Evolutionary conservation across 192 early-diverging fungal species (phyloP).

Genomic region (Podila clonocystis): DNA sequence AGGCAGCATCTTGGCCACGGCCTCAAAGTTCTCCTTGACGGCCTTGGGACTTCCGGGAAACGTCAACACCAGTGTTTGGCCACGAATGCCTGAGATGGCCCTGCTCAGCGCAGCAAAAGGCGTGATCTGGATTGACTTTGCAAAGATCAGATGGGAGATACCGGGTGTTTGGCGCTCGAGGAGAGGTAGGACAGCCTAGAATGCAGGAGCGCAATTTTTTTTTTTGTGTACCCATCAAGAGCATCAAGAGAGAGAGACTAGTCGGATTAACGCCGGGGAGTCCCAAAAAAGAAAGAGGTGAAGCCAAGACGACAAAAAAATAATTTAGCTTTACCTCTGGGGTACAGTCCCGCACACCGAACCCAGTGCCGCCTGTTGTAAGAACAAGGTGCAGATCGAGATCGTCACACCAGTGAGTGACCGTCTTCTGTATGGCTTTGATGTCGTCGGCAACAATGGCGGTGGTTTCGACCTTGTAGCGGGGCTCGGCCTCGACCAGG

Average conservation of each 20-base stretch:
- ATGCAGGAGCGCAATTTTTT: too few species aligned
- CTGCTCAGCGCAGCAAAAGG: constrained; percentile 92
- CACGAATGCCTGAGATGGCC: constrained; percentile 72
- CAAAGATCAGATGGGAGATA: constrained; percentile 82
- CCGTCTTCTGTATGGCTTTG: constrained; percentile 57
- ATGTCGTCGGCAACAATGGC: constrained; percentile 64
- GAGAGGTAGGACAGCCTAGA: constrained; percentile 76
- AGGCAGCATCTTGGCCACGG: constrained; percentile 75
- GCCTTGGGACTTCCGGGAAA: constrained; percentile 93
- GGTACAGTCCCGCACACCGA: constrained; percentile 86
- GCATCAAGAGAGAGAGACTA: too few species aligned
- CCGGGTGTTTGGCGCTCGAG: constrained; percentile 76
- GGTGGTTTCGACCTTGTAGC: constrained; percentile 53
- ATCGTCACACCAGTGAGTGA: constrained; percentile 61
- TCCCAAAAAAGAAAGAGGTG: too few species aligned
- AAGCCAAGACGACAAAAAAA: background rate
- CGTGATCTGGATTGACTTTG: constrained; percentile 80
- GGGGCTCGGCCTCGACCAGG: constrained; percentile 39
- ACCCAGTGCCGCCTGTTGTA: constrained; percentile 93
- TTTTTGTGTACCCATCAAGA: too few species aligned
- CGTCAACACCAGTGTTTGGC: constrained; percentile 76
- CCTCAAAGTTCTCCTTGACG: constrained; percentile 82
- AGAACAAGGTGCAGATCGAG: constrained; percentile 73
- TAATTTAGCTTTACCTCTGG: constrained; percentile 71
- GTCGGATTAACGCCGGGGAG: too few species aligned